These are phyloP conservation scores for Coniferiporia weirii DNA, from an alignment of 1,284 basidiomycete species.

Conservation along the genomic window DNA sequence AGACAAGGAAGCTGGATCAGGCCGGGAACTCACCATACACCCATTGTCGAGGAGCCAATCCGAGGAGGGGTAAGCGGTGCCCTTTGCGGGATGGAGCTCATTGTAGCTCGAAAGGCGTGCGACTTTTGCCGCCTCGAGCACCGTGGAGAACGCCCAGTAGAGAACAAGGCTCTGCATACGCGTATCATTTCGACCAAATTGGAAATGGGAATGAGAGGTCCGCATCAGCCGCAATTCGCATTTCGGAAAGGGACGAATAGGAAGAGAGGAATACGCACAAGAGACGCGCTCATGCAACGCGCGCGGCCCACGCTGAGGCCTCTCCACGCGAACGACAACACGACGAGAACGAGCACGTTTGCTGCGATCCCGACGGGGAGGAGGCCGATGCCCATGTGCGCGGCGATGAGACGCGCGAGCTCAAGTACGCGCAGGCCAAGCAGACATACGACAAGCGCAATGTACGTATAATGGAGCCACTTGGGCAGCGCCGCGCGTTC, in stretches of 20 bases:
- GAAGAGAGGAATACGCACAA: slow-evolving; percentile 8
- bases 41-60: slow-evolving; percentile 19
- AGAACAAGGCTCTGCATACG: slow-evolving; percentile 4
- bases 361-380: slow-evolving; percentile 10
- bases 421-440: slow-evolving; percentile 14
- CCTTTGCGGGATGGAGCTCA: slow-evolving; percentile 14
- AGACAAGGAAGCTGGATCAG: neutral
- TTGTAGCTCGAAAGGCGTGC: slow-evolving; percentile 11
- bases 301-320: slow-evolving; percentile 6
- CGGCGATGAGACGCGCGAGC: slow-evolving; percentile 9
- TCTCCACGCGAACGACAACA: slow-evolving; percentile 1
- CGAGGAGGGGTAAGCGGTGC: slow-evolving; percentile 17
- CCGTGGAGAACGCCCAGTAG: slow-evolving; percentile 15
- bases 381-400: slow-evolving; percentile 14
- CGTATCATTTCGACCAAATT: neutral
- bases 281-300: slow-evolving; percentile 1
- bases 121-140: slow-evolving; percentile 15
- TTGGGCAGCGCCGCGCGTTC: neutral
- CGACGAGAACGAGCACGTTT: slow-evolving; percentile 4
- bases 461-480: slow-evolving; percentile 14
- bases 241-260: no score
- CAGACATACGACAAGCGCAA: slow-evolving; percentile 7
- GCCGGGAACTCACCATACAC: slow-evolving; percentile 12
- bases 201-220: neutral
- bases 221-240: neutral